phyloP scores from a whole-genome alignment of 2,329 filamentous ascomycete species.

The Ophiostoma populinum region DNA sequence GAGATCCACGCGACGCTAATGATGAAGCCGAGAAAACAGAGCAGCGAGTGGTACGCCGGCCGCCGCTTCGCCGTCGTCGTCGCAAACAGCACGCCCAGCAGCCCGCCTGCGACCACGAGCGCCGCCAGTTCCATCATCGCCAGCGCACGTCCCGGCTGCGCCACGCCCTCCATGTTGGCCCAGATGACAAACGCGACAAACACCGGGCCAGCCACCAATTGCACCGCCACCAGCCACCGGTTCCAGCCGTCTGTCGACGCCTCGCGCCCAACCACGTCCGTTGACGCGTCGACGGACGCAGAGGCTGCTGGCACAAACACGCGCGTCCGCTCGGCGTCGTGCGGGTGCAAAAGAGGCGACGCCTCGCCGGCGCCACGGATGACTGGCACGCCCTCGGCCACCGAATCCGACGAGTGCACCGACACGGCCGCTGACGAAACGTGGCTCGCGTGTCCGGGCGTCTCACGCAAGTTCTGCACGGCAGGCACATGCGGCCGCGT shows the following conservation, averaged over 20 bases:
- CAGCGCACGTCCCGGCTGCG: slow-evolving; percentile 33
- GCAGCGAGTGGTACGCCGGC: slow-evolving; percentile 55
- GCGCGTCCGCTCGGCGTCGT: no score
- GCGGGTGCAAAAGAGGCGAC: no score
- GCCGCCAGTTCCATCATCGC: slow-evolving; percentile 42
- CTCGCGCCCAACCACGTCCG: no score
- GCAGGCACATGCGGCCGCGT: slow-evolving; percentile 1
- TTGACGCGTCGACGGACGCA: no score
- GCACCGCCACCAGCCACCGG: slow-evolving; percentile 72
- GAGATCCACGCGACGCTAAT: slow-evolving; percentile 95
- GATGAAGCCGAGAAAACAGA: slow-evolving; percentile 79
- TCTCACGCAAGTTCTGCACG: not conserved
- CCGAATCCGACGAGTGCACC: not conserved
- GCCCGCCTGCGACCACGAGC: slow-evolving; percentile 48
- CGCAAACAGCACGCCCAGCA: slow-evolving; percentile 48
- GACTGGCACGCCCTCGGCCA: not conserved
- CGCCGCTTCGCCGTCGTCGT: slow-evolving; percentile 51
- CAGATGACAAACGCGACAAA: slow-evolving; percentile 67
- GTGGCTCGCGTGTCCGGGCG: not conserved
- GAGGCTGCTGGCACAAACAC: no score
- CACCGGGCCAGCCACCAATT: slow-evolving; percentile 72
- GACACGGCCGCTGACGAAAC: slow-evolving; percentile 6
- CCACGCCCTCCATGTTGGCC: slow-evolving; percentile 47
- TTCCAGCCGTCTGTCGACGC: slow-evolving; percentile 42
- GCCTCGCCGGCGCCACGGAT: not conserved